Percentiles rank a stretch among this genome's conserved stretches.
Conservation (phyloP, 257 asterid genomes). For the Solanum pinnatisectum region DNA sequence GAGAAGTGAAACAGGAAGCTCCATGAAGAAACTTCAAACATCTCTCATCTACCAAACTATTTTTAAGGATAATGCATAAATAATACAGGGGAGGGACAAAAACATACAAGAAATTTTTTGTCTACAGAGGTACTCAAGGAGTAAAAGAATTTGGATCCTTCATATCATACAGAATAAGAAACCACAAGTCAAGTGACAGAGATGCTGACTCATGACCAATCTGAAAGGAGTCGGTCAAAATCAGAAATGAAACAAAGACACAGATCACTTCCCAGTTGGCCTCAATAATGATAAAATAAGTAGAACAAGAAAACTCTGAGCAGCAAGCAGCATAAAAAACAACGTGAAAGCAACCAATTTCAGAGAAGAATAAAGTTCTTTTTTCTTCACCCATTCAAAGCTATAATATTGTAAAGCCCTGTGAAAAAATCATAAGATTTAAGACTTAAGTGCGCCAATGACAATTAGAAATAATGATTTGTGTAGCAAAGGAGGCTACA, state of each 20-base stretch:
- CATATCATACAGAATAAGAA: not conserved
- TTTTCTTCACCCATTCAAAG: not conserved
- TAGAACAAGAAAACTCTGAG: not conserved
- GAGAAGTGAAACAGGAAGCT: not conserved
- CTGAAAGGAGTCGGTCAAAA: not conserved
- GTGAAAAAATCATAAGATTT: not conserved
- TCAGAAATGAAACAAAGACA: not conserved
- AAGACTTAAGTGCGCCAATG: not conserved
- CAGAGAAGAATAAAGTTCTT: not conserved
- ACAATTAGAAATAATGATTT: not conserved
- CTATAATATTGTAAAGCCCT: not conserved
- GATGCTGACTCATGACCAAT: not conserved
- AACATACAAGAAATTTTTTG: not conserved
- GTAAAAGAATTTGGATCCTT: not conserved
- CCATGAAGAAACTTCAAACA: not conserved
- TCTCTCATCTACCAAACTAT: not conserved
- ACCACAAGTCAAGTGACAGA: not conserved
- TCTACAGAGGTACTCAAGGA: not conserved
- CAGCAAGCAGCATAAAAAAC: not conserved
- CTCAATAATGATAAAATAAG: not conserved
- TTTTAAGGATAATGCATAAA: not conserved
- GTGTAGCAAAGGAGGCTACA: not conserved
- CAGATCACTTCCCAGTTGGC: not conserved
- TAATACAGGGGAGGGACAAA: not conserved
- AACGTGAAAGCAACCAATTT: not conserved